Conservation (phyloP, 2,329 filamentous ascomycete species). For the Ophiocordyceps robertsii region DNA sequence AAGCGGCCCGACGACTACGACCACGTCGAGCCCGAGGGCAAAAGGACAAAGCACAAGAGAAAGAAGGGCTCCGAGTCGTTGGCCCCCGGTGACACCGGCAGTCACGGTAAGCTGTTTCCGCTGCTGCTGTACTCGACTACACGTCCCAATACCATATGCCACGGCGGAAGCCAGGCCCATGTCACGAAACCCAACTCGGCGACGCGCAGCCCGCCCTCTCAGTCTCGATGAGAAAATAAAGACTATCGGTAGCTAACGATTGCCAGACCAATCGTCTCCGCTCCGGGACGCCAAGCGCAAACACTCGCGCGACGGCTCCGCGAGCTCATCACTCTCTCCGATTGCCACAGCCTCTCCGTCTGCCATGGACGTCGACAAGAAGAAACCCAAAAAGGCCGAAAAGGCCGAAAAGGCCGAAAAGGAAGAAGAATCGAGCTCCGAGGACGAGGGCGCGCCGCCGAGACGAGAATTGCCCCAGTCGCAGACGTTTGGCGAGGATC, state of each 20-base stretch:
- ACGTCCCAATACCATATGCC: neutral
- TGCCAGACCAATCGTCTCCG: slow-evolving; percentile 39
- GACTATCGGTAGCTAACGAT: neutral
- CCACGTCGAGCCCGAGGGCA: slow-evolving; percentile 34
- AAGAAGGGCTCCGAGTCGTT: slow-evolving; percentile 55
- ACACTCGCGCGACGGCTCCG: slow-evolving; percentile 38
- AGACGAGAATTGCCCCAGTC: slow-evolving; percentile 56
- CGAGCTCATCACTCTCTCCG: slow-evolving; percentile 47
- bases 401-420: slow-evolving; percentile 26
- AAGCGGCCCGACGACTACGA: slow-evolving; percentile 42
- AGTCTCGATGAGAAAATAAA: neutral
- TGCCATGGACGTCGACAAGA: slow-evolving; percentile 46
- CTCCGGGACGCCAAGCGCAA: slow-evolving; percentile 39
- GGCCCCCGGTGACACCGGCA: slow-evolving; percentile 36
- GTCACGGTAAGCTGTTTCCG: slow-evolving; percentile 14
- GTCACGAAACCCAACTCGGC: neutral
- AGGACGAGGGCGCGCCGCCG: slow-evolving; percentile 48
- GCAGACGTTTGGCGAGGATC: slow-evolving; percentile 86
- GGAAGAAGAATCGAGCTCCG: slow-evolving; percentile 34
- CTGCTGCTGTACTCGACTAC: neutral
- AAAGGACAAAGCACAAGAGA: slow-evolving; percentile 61
- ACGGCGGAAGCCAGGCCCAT: neutral
- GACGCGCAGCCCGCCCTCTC: neutral
- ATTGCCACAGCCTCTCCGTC: slow-evolving; percentile 35
- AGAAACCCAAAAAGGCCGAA: slow-evolving; percentile 30